phyloP scores from a whole-genome alignment of 1,284 basidiomycete species.

The Ustilago curta region DNA sequence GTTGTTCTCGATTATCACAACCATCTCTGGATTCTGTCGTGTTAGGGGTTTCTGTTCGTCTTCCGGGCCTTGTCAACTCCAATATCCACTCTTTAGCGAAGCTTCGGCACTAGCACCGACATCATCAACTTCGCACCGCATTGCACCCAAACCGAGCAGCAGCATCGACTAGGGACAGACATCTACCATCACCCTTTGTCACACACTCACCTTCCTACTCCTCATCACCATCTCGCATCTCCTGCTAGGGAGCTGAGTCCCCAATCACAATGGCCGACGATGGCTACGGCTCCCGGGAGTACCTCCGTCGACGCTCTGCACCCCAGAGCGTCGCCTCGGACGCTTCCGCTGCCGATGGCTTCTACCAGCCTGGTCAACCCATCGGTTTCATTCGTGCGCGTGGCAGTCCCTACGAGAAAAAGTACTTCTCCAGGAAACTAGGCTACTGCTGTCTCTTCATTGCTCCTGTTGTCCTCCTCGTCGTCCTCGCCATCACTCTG shows the following conservation, averaged over 20 bases:
- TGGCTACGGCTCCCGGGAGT: constrained; percentile 53
- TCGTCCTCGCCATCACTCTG: constrained; percentile 62
- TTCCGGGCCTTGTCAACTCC: neutral
- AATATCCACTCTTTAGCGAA: neutral
- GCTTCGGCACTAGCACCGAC: neutral
- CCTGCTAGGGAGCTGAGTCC: constrained; percentile 37
- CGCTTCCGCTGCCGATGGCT: constrained; percentile 38
- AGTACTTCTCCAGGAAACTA: constrained; percentile 64
- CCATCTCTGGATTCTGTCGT: neutral
- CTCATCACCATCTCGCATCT: neutral
- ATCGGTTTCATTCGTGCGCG: constrained; percentile 64
- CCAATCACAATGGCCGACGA: constrained; percentile 47
- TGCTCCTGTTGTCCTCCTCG: constrained; percentile 56
- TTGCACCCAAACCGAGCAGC: neutral
- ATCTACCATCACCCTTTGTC: constrained; percentile 3
- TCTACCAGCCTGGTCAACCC: constrained; percentile 58
- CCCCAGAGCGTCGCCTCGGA: constrained; percentile 39
- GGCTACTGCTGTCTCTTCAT: constrained; percentile 62
- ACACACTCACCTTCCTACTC: neutral
- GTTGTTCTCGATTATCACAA: neutral
- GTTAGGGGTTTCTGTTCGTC: constrained; percentile 3
- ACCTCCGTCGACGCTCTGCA: constrained; percentile 48
- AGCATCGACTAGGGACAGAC: constrained; percentile 8
- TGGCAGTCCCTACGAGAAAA: constrained; percentile 67
- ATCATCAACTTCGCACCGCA: neutral